Percentiles rank a stretch among this genome's conserved stretches.
Evolutionary conservation across 306 rosid genomes (phyloP).

Genomic region (Corylus avellana): DNA sequence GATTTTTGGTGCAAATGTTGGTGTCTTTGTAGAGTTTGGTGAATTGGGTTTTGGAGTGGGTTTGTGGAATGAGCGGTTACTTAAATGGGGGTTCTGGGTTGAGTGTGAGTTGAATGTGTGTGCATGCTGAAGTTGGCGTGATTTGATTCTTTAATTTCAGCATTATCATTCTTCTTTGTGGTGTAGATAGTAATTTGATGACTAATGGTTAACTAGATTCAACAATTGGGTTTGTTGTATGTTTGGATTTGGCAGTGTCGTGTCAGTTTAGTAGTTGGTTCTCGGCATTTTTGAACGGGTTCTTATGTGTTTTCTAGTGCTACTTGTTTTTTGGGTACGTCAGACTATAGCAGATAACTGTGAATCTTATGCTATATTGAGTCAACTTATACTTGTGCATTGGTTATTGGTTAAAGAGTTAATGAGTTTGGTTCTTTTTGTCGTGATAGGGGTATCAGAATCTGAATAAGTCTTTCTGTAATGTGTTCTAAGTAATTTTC

Average conservation of each 20-base stretch:
- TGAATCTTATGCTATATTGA: conserved; percentile 3
- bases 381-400: conserved; percentile 19
- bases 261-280: neutral
- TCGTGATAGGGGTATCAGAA: neutral
- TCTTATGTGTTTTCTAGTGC: conserved; percentile 2
- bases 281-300: neutral
- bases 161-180: conserved; percentile 20
- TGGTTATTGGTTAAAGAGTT: neutral
- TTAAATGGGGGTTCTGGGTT: conserved; percentile 46
- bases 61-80: conserved; percentile 31
- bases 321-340: conserved; percentile 2
- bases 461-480: neutral
- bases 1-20: conserved; percentile 31
- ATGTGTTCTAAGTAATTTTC: neutral
- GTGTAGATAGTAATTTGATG: conserved; percentile 31
- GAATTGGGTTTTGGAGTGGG: conserved; percentile 36
- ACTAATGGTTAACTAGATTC: conserved; percentile 28
- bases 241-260: conserved; percentile 16
- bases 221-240: conserved; percentile 13
- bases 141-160: conserved; percentile 34
- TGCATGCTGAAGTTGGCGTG: conserved; percentile 39
- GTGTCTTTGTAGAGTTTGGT: conserved; percentile 27
- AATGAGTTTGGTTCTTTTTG: neutral
- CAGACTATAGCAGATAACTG: conserved; percentile 26
- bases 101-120: conserved; percentile 47